Evolutionary conservation across 2,329 filamentous ascomycete genomes (phyloP).

Genomic region (Hypomyces rosellus): DNA sequence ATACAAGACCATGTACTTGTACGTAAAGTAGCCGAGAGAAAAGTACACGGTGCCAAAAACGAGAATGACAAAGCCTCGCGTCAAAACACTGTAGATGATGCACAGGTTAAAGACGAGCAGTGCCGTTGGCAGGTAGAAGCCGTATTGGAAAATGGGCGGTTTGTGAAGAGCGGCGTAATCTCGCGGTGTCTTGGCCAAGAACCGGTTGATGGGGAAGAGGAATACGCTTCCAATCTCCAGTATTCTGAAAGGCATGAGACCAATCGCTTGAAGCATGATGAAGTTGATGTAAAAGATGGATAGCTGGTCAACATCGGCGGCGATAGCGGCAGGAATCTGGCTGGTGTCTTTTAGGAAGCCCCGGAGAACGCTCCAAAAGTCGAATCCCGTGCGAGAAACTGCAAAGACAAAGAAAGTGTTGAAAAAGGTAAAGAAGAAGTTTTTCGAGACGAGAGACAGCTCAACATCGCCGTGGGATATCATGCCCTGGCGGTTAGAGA

Average conservation of each 20-base stretch:
- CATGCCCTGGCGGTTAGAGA: conserved; percentile 89
- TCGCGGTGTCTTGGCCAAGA: conserved; percentile 79
- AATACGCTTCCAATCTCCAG: conserved; percentile 82
- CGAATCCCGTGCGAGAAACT: conserved; percentile 73
- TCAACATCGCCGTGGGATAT: conserved; percentile 93
- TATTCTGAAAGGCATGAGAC: conserved; percentile 85
- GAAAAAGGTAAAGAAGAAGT: conserved; percentile 99
- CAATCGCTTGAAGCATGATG: conserved; percentile 89
- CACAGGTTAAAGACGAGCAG: conserved; percentile 93
- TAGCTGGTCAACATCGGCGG: conserved; percentile 65
- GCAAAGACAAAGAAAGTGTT: conserved; percentile 97
- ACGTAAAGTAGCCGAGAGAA: conserved; percentile 74
- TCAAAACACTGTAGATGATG: conserved; percentile 85
- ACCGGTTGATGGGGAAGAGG: conserved; percentile 72
- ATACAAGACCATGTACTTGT: conserved; percentile 96
- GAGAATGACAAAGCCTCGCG: conserved; percentile 72
- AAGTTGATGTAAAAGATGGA: conserved; percentile 88
- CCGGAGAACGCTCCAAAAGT: conserved; percentile 65
- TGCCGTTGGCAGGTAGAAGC: conserved; percentile 89
- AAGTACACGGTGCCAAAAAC: conserved; percentile 81
- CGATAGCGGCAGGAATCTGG: conserved; percentile 68
- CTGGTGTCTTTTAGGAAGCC: conserved; percentile 74
- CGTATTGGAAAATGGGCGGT: conserved; percentile 87
- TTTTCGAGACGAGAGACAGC: conserved; percentile 92
- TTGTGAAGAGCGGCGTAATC: conserved; percentile 78